phyloP scores from a whole-genome alignment of 2,329 filamentous ascomycete species.

The Penicillium sp. region DNA sequence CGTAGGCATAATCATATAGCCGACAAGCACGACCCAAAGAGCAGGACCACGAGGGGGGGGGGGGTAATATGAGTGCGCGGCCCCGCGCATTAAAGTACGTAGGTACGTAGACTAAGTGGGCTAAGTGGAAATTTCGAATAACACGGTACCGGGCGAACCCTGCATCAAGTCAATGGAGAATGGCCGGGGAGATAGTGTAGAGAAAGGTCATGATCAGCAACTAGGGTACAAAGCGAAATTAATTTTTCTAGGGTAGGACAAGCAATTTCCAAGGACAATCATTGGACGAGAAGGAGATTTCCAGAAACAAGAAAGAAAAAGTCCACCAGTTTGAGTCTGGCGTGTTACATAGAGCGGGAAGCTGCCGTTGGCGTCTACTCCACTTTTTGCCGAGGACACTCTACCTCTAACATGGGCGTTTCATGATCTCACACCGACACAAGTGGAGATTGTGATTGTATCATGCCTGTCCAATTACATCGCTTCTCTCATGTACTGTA shows the following conservation, averaged over 20 bases:
- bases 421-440: conserved; percentile 9
- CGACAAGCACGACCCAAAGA: not conserved
- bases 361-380: conserved; percentile 1
- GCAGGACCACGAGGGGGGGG: not conserved
- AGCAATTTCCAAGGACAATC: not conserved
- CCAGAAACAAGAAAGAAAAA: not conserved
- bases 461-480: not conserved
- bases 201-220: conserved; percentile 1
- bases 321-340: not conserved
- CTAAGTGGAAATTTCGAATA: not conserved
- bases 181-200: not conserved
- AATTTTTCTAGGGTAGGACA: not conserved
- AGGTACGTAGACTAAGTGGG: conserved; percentile 1
- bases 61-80: not conserved
- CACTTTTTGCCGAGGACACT: conserved; percentile 10
- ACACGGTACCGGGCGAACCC: not conserved
- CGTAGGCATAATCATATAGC: not conserved
- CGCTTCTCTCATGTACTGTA: not conserved
- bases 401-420: conserved; percentile 18
- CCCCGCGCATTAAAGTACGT: conserved; percentile 6
- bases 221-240: not conserved
- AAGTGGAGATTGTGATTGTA: not conserved
- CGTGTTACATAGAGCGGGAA: not conserved
- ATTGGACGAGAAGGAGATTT: not conserved
- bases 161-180: not conserved